Percentiles rank a stretch among this genome's conserved stretches.
Conservation (phyloP, 2,329 filamentous ascomycete species). For the Dactylonectria estremocensis region DNA sequence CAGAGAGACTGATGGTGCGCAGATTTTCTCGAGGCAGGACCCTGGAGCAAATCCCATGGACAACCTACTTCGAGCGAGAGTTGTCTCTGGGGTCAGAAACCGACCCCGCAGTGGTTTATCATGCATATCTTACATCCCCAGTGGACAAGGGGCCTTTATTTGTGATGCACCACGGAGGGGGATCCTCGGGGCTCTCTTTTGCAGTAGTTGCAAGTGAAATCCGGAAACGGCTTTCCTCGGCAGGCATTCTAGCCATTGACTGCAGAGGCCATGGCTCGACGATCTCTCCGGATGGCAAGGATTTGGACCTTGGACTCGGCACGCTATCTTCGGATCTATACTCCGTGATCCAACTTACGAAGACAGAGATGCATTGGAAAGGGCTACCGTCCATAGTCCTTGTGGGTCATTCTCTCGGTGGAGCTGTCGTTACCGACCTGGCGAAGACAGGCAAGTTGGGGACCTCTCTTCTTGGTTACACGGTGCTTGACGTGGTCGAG, state of each 20-base stretch:
- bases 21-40: conserved; percentile 68
- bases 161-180: conserved; percentile 94
- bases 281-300: conserved; percentile 57
- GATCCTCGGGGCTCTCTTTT: conserved; percentile 94
- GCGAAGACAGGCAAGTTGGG: conserved; percentile 79
- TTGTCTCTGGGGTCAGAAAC: conserved; percentile 75
- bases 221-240: conserved; percentile 80
- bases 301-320: conserved; percentile 78
- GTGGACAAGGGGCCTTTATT: conserved; percentile 84
- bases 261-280: conserved; percentile 89
- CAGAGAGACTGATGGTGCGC: conserved; percentile 46
- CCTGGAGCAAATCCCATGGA: conserved; percentile 83
- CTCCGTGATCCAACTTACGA: conserved; percentile 77
- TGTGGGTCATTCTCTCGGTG: conserved; percentile 93
- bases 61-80: conserved; percentile 91
- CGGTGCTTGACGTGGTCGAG: conserved; percentile 95
- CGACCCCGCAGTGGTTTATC: conserved; percentile 73
- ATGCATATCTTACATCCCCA: conserved; percentile 91
- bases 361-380: conserved; percentile 79
- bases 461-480: conserved; percentile 82
- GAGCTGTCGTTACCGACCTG: conserved; percentile 89
- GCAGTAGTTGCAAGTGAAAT: conserved; percentile 85
- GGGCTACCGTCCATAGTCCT: conserved; percentile 82
- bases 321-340: conserved; percentile 83
- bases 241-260: conserved; percentile 88